Base-by-base conservation (phyloP, 192 early-diverging fungal genomes). In the Coemansia sp. region DNA sequence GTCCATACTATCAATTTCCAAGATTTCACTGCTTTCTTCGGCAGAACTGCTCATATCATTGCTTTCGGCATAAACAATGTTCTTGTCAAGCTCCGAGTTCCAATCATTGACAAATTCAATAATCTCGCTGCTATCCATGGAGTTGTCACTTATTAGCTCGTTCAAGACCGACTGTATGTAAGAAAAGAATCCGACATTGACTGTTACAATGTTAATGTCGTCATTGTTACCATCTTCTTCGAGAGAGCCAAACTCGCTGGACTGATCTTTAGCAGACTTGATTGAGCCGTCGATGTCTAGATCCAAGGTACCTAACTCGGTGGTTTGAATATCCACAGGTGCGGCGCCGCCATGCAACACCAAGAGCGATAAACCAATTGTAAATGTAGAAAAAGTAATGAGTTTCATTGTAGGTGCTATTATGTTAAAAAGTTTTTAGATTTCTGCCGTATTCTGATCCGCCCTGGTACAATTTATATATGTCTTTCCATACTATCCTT, bases 181-280 rank as follows among this genome's bases (percentile, higher is more conserved):
- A 5, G 49, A 51, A 51, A 51, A 51, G 30, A 51, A 51, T 13
- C 49, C 49, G n/a, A 33, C 24, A 2, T 51, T 51, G 25, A 51
- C n/a, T 2, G 49, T 51, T 24, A 51, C 8, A 24, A 51, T 24
- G 30, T 51, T 27, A 15, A 9, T 10, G 11, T 51, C 49, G 11
- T 51, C 24, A 11, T 51, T 17, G 11, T 43, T 30, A 7, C 2
- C 45, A 46, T 46, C 45, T 17, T 46, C 18, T 10, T 19, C 45
- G 9, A 46, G 18, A 1, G 45, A 21, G 45, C 45, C 45, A 15
- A 46, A 21, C 21, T 46, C 49, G 15, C 21, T 14, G 15, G 41
- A 27, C 9, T 27, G 9, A 1, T 30, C 11, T 13, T n/a, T n/a
- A n/a, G n/a, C n/a, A n/a, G n/a, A n/a, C n/a, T n/a, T n/a, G n/a